Evolutionary conservation across 306 rosid genomes (phyloP).

Genomic region (Cucurbita moschata): DNA sequence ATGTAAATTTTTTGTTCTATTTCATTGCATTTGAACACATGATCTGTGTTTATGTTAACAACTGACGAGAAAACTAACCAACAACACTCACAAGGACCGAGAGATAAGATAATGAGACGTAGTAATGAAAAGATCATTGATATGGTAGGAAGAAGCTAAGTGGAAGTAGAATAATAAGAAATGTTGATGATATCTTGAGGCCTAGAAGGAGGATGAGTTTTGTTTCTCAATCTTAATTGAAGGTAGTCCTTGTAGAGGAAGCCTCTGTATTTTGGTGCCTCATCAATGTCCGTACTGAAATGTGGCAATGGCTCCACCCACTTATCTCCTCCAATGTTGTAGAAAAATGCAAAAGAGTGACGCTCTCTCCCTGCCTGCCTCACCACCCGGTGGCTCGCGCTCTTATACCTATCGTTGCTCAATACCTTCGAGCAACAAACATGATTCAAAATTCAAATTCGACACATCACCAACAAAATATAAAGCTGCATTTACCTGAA

Average conservation of each 20-base stretch:
- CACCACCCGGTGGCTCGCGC: constrained; percentile 35
- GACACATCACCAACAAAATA: too few species aligned
- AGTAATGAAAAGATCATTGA: too few species aligned
- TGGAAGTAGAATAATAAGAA: constrained; percentile 16
- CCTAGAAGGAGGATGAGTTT: constrained; percentile 26
- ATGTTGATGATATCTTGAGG: constrained; percentile 29
- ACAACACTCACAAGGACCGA: too few species aligned
- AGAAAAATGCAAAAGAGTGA: constrained; percentile 25
- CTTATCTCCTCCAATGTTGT: constrained; percentile 28
- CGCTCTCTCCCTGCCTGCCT: constrained; percentile 15
- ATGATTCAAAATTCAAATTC: too few species aligned
- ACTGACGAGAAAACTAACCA: too few species aligned
- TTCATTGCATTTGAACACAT: too few species aligned
- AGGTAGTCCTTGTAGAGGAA: constrained; percentile 27
- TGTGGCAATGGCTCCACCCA: constrained; percentile 37
- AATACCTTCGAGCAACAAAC: constrained; percentile 9
- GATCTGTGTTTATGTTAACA: too few species aligned
- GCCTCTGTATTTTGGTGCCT: constrained; percentile 29
- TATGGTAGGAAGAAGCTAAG: not conserved
- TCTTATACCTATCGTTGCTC: constrained; percentile 31
- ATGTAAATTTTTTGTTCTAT: too few species aligned
- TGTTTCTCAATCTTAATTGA: constrained; percentile 24
- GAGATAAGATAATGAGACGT: too few species aligned
- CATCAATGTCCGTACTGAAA: constrained; percentile 27
- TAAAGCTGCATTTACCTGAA: constrained; percentile 17